phyloP scores from a whole-genome alignment of 225 moss, liverwort and hornwort genomes.

The Lunularia cruciata region DNA sequence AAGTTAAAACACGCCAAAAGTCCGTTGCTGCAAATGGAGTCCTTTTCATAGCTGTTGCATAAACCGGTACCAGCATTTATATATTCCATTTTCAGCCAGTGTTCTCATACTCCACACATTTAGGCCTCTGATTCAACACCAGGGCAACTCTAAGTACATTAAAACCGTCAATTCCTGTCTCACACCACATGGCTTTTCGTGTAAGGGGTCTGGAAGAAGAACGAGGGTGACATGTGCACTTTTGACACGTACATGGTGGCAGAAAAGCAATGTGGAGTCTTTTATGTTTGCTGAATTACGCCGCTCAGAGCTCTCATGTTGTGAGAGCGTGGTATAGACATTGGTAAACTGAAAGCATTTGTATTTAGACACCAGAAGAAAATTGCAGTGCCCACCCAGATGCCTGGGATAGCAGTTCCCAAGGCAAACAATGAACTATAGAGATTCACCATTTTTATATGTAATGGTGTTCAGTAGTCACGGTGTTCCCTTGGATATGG shows the following conservation, averaged over 20 bases:
- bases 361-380: constrained; percentile 1
- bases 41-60: constrained; percentile 5
- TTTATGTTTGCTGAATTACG: constrained; percentile 20
- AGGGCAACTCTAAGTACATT: constrained; percentile 16
- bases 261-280: constrained; percentile 10
- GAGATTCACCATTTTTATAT: constrained; percentile 2
- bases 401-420: constrained; percentile 10
- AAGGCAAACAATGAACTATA: constrained; percentile 10
- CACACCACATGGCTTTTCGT: background rate
- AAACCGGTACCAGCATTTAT: constrained; percentile 19
- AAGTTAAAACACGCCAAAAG: background rate
- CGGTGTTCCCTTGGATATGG: constrained; percentile 71
- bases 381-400: constrained; percentile 5
- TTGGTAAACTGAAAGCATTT: constrained; percentile 16
- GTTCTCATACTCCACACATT: constrained; percentile 20
- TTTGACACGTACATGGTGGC: constrained; percentile 4
- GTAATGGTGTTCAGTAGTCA: constrained; percentile 30
- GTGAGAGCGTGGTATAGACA: constrained; percentile 18
- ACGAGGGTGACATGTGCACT: constrained; percentile 12
- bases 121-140: constrained; percentile 13
- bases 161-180: constrained; percentile 13
- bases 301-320: constrained; percentile 21
- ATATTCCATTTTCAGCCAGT: constrained; percentile 18
- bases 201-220: constrained; percentile 4
- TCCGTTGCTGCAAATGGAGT: background rate